Base-by-base conservation (phyloP, 2,329 filamentous ascomycete species). In the Exophiala phaeomuriformis region DNA sequence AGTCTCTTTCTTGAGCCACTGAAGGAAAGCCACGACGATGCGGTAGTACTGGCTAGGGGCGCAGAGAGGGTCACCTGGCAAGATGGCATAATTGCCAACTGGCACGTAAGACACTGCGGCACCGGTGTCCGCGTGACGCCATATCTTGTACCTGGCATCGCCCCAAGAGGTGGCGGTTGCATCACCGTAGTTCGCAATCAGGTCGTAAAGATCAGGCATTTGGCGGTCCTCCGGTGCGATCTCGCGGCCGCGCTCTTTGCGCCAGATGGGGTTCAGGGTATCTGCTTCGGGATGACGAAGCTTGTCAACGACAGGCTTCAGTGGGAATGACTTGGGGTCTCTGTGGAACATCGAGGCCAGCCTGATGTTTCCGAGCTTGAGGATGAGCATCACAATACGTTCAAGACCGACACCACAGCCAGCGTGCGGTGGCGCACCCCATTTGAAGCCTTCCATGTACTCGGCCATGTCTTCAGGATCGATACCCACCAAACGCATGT, bases 171-270 rank as follows among this genome's bases (percentile, higher is more conserved):
- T 96, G 65, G 95, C 94, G 46, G 89, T 90, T 1, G 90, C 89
- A 69, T 96, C 90, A 58, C 90, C 90, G 63, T 96, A 96, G 69
- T 96, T 96, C 66, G 89, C 89, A 68, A 96, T 90, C 40, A 96
- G 82, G 66, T 95, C 86, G 67, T 90, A 88, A 3, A 96, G 68
- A 0, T 88, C 78, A 48, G 90, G 90, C 50, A 86, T 74, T 47
- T 83, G 76, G 5, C 75, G 72, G 48, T 71, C 67, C 8, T 75
- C 75, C 2, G 58, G 50, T 2, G 60, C 68, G 48, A 44, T 67
- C 69, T 47, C 73, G 69, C 70, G 79, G 65, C 73, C 76, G 52
- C 71, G 76, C 61, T 70, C 61, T 29, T 52, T 51, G 28, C 56
- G 52, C 83, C 83, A 86, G 32, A 79, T 75, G 56, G 86, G 78